A percentile compares a stretch with the other conserved stretches of the same genome.
phyloP scores from a whole-genome alignment of 495 filamentous ascomycete genomes.

The Physcia stellaris region DNA sequence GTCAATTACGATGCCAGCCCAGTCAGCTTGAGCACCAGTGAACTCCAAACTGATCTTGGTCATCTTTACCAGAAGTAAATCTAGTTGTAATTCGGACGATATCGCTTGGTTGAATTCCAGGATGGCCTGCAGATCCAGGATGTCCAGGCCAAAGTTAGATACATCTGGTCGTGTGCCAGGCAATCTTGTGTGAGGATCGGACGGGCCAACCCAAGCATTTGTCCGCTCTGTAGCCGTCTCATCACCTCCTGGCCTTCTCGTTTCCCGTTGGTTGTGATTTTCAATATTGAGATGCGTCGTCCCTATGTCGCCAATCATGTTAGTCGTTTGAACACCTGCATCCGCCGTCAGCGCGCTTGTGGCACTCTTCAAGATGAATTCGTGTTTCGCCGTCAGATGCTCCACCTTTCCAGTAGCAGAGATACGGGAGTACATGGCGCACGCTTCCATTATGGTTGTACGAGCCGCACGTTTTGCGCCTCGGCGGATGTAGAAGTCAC shows the following conservation, averaged over 20 bases:
- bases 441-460: constrained; percentile 54
- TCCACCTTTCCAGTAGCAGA: constrained; percentile 57
- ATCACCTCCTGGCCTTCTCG: constrained; percentile 25
- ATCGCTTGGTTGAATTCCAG: constrained; percentile 81
- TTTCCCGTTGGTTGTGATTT: constrained; percentile 36
- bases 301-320: constrained; percentile 30
- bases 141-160: constrained; percentile 35
- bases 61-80: constrained; percentile 76
- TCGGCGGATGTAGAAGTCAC: constrained; percentile 58
- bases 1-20: constrained; percentile 65
- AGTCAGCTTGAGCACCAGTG: constrained; percentile 62
- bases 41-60: constrained; percentile 80
- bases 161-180: constrained; percentile 3
- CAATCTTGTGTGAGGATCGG: not conserved
- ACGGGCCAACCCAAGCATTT: constrained; percentile 41
- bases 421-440: constrained; percentile 59
- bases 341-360: constrained; percentile 49
- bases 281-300: constrained; percentile 37
- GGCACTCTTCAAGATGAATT: constrained; percentile 53
- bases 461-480: constrained; percentile 62
- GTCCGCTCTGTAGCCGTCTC: constrained; percentile 50
- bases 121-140: constrained; percentile 78
- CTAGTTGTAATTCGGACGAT: constrained; percentile 75
- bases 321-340: constrained; percentile 58
- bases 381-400: constrained; percentile 15